These are phyloP conservation scores for Blastocrithidia nonstop DNA, from an alignment of 208 protist species.

Conservation along the genomic window DNA sequence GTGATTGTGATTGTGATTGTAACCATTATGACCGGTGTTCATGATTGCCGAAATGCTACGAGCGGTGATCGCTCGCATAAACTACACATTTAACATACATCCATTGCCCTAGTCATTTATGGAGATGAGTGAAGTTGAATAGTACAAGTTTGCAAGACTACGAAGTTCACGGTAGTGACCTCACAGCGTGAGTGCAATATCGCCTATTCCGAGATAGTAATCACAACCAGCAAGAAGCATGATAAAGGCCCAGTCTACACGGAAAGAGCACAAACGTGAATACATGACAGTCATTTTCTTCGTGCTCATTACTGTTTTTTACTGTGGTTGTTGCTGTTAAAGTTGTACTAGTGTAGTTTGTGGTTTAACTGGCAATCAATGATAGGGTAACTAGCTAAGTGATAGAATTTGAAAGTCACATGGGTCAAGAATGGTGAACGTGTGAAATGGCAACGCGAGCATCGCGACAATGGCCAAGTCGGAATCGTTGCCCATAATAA, in stretches of 20 bases:
- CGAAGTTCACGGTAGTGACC: slow-evolving; percentile 54
- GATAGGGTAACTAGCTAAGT: slow-evolving; percentile 38
- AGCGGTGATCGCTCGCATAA: slow-evolving; percentile 25
- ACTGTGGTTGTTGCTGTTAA: slow-evolving; percentile 27
- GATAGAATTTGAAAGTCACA: slow-evolving; percentile 19
- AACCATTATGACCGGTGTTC: slow-evolving; percentile 10
- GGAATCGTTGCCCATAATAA: slow-evolving; percentile 65
- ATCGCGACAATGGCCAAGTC: slow-evolving; percentile 64
- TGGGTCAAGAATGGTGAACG: slow-evolving; percentile 44
- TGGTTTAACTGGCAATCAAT: slow-evolving; percentile 36
- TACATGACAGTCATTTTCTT: too few relatives aligned
- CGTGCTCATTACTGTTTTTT: too few relatives aligned
- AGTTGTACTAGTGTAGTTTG: slow-evolving; percentile 17
- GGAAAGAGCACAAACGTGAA: too few relatives aligned
- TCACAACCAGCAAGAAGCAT: slow-evolving; percentile 63
- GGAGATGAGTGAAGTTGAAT: slow-evolving; percentile 20
- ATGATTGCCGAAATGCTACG: slow-evolving; percentile 6
- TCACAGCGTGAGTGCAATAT: slow-evolving; percentile 28
- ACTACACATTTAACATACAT: slow-evolving; percentile 54
- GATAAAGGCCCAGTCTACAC: slow-evolving; percentile 74
- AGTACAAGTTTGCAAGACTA: slow-evolving; percentile 42
- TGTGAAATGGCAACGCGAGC: slow-evolving; percentile 35
- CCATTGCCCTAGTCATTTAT: slow-evolving; percentile 11
- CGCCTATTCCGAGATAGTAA: slow-evolving; percentile 58
- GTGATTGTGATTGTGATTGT: slow-evolving; percentile 16